A percentile compares a stretch with the other conserved stretches of the same genome.
Conservation (phyloP, 106 monocot genomes). For the Dendrobium huoshanense region DNA sequence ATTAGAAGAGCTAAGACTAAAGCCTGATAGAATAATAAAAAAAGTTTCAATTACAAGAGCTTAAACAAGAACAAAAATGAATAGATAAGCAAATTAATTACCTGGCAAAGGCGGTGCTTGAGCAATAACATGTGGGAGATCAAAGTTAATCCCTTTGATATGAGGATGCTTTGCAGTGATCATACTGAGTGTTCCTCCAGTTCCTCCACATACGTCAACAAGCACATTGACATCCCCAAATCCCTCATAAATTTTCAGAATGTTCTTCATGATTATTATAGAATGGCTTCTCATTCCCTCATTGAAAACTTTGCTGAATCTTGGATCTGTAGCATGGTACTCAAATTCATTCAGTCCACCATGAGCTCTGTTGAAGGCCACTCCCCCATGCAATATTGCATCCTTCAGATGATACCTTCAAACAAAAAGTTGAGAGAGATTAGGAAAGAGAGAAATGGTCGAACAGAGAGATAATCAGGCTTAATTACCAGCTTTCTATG, state of each 20-base stretch:
- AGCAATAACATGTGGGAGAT: slow-evolving; percentile 23
- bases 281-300: slow-evolving; percentile 45
- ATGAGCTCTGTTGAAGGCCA: slow-evolving; percentile 17
- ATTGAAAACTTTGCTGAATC: slow-evolving; percentile 42
- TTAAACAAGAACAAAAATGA: too few species aligned
- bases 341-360: slow-evolving; percentile 47
- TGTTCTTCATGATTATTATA: slow-evolving; percentile 28
- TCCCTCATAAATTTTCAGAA: slow-evolving; percentile 26
- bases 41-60: too few species aligned
- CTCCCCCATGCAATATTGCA: slow-evolving; percentile 10
- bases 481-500: slow-evolving; percentile 30
- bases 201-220: slow-evolving; percentile 24
- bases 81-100: neutral
- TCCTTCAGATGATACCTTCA: slow-evolving; percentile 16
- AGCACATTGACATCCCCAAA: slow-evolving; percentile 15
- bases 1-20: too few species aligned
- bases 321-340: slow-evolving; percentile 33
- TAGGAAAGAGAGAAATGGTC: too few species aligned
- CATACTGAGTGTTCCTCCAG: slow-evolving; percentile 8
- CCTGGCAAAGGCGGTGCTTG: slow-evolving; percentile 12
- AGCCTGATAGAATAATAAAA: too few species aligned
- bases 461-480: too few species aligned
- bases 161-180: slow-evolving; percentile 14
- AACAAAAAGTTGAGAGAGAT: neutral
- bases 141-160: slow-evolving; percentile 25